Evolutionary conservation across 441 rosid genomes (phyloP).

Genomic region (Euphorbia celastroides): DNA sequence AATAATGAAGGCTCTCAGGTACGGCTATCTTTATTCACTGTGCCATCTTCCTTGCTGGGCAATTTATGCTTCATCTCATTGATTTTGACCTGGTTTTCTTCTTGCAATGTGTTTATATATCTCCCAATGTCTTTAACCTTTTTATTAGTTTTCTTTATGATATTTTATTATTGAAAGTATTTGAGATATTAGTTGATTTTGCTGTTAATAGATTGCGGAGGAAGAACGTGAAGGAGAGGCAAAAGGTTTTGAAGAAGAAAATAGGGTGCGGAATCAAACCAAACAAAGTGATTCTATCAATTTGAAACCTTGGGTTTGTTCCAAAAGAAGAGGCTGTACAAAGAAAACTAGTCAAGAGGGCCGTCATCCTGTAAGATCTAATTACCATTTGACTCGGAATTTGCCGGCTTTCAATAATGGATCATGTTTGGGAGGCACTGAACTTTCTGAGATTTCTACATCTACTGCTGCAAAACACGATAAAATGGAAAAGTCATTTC

Average conservation of each 20-base stretch:
- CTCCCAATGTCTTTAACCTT: too few relatives aligned
- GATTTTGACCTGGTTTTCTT: too few relatives aligned
- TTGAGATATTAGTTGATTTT: constrained; percentile 21
- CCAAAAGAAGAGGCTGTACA: constrained; percentile 40
- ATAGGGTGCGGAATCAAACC: constrained; percentile 25
- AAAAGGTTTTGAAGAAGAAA: constrained; percentile 30
- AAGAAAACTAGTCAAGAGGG: constrained; percentile 46
- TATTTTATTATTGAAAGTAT: too few relatives aligned
- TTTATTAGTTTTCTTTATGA: too few relatives aligned
- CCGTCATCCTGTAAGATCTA: constrained; percentile 30
- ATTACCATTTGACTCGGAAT: constrained; percentile 34
- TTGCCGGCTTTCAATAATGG: constrained; percentile 38
- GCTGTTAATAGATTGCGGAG: constrained; percentile 37
- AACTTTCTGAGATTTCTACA: constrained; percentile 29
- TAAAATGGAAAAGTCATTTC: constrained; percentile 29
- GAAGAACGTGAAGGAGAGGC: constrained; percentile 32
- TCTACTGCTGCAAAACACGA: constrained; percentile 32
- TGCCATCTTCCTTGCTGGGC: too few relatives aligned
- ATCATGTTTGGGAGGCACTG: constrained; percentile 29
- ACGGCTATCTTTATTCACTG: constrained; percentile 20
- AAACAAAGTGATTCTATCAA: constrained; percentile 34
- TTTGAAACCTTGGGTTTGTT: constrained; percentile 47
- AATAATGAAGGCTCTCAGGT: constrained; percentile 57
- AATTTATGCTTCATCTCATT: too few relatives aligned
- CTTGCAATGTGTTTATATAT: too few relatives aligned